phyloP scores from a whole-genome alignment of 1,139 yeast genomes.

The Taphrina flavorubra region DNA sequence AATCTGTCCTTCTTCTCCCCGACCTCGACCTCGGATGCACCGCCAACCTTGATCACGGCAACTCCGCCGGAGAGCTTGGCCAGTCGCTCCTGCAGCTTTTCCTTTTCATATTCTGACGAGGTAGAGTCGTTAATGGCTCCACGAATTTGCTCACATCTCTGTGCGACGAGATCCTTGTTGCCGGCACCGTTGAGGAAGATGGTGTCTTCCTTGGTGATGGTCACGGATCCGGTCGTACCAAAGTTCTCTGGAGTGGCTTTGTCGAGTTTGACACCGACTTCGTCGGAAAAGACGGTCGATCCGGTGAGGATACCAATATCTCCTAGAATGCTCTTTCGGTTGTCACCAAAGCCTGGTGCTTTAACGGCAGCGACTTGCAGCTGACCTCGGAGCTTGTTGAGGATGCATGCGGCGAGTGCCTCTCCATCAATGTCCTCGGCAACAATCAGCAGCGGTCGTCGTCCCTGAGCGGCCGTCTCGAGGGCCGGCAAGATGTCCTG shows the following conservation, averaged over 20 bases:
- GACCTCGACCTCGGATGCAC: conserved; percentile 97
- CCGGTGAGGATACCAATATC: conserved; percentile 97
- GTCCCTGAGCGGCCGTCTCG: conserved; percentile 89
- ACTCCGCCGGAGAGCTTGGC: conserved; percentile 99
- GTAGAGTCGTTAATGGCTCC: conserved; percentile 70
- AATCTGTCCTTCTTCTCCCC: conserved; percentile 99
- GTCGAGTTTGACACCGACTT: conserved; percentile 96
- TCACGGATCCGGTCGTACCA: conserved; percentile 91
- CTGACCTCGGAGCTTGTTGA: conserved; percentile 98
- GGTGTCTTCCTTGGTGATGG: conserved; percentile 97
- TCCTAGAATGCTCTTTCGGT: conserved; percentile 97
- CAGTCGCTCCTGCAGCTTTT: conserved; percentile 96
- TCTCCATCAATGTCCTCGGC: conserved; percentile 99
- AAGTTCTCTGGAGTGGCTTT: conserved; percentile 88
- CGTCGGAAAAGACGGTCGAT: conserved; percentile 98
- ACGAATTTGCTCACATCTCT: conserved; percentile 97
- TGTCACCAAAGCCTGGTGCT: conserved; percentile 99
- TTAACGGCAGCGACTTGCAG: conserved; percentile 98
- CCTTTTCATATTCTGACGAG: conserved; percentile 94
- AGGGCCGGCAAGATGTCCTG: conserved; percentile 93
- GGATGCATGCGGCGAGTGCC: conserved; percentile 98
- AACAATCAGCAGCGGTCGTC: conserved; percentile 92
- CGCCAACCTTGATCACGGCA: conserved; percentile 98
- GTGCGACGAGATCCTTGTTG: conserved; percentile 79
- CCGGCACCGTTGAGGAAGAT: conserved; percentile 97